A percentile compares a stretch with the other conserved stretches of the same genome.
Evolutionary conservation across 176 grass and related monocot species (phyloP).

Genomic region (Poa pratensis): DNA sequence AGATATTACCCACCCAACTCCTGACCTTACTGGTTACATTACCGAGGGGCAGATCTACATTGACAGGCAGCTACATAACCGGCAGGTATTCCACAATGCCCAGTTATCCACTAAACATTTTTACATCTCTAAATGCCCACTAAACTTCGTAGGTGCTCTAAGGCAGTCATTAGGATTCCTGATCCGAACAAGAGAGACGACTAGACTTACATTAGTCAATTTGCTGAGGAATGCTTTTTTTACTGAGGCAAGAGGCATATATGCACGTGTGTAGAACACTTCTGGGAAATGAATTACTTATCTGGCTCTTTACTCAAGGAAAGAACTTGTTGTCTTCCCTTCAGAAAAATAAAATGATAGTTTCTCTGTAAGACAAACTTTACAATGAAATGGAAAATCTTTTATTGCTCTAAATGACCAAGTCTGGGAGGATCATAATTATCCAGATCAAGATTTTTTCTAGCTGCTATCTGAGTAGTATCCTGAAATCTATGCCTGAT

Average conservation of each 20-base stretch:
- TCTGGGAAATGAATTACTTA: slow-evolving; percentile 6
- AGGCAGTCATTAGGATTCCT: neutral
- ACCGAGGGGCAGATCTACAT: slow-evolving; percentile 90
- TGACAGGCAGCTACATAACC: slow-evolving; percentile 75
- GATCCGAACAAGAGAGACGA: slow-evolving; percentile 1
- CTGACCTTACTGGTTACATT: slow-evolving; percentile 83
- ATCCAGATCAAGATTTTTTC: slow-evolving; percentile 4
- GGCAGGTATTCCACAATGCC: slow-evolving; percentile 46
- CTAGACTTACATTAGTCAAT: slow-evolving; percentile 8
- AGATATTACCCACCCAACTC: slow-evolving; percentile 92
- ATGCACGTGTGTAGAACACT: neutral
- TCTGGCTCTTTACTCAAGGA: neutral
- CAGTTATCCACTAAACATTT: slow-evolving; percentile 2
- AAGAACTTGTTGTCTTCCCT: neutral
- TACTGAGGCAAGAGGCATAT: neutral
- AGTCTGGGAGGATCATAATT: neutral
- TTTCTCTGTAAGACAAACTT: slow-evolving; percentile 12
- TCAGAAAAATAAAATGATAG: neutral
- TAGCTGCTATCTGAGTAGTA: slow-evolving; percentile 1
- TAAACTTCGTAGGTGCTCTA: slow-evolving; percentile 22
- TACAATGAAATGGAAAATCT: neutral
- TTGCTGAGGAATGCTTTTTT: neutral
- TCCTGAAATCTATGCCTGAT: neutral
- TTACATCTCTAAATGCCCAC: neutral
- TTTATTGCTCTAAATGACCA: neutral